Percentiles rank a stretch among this genome's conserved stretches.
Evolutionary conservation across 495 filamentous ascomycete species (phyloP).

Genomic region (Amphirosellinia nigrospora): DNA sequence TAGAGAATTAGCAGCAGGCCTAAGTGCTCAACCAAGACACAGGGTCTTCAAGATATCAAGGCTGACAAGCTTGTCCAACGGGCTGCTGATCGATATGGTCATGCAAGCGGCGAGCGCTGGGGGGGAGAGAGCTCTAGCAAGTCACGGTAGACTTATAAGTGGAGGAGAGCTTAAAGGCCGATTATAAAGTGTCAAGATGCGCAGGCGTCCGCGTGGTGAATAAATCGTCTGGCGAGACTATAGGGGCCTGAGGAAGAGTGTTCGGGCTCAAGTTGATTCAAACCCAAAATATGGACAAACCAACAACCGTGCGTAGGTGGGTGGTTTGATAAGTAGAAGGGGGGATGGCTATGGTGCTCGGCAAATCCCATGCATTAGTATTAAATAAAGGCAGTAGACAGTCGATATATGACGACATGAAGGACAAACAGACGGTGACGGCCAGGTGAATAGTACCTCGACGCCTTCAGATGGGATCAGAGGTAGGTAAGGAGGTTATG

Average conservation of each 20-base stretch:
- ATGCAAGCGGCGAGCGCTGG: neutral
- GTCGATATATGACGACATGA: neutral
- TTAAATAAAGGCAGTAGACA: slow-evolving; percentile 4
- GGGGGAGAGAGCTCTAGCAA: neutral
- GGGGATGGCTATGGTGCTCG: neutral
- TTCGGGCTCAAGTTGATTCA: neutral
- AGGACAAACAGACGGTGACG: neutral
- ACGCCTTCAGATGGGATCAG: slow-evolving; percentile 2
- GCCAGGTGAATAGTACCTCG: slow-evolving; percentile 7
- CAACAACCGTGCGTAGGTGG: slow-evolving; percentile 18
- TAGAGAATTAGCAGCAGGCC: neutral
- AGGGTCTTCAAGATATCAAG: slow-evolving; percentile 7
- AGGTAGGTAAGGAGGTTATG: neutral
- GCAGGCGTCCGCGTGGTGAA: neutral
- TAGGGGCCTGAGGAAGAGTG: neutral
- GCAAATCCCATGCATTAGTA: slow-evolving; percentile 18
- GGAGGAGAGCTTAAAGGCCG: neutral
- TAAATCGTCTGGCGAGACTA: slow-evolving; percentile 6
- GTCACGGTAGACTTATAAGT: slow-evolving; percentile 5
- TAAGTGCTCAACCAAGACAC: neutral
- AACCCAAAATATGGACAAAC: slow-evolving; percentile 4
- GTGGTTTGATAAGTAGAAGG: neutral
- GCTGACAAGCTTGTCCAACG: neutral
- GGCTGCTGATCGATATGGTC: neutral
- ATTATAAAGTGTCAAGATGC: slow-evolving; percentile 1